Evolutionary conservation across 805 yeast species (phyloP).

Genomic region (Cyberlindnera xishuangbannaensis): DNA sequence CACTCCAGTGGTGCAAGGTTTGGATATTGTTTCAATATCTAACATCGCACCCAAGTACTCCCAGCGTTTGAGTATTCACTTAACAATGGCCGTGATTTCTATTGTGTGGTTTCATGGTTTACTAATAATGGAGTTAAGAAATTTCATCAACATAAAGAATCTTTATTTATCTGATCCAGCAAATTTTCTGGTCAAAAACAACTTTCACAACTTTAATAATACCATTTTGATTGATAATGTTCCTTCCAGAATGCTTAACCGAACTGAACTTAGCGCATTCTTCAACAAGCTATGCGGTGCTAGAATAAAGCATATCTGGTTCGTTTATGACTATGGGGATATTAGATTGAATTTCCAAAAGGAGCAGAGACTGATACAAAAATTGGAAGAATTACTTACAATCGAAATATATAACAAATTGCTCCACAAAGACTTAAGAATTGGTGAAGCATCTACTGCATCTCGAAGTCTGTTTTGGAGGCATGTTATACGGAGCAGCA

Average conservation of each 20-base stretch:
- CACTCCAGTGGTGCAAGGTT: conserved; percentile 33
- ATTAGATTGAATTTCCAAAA: conserved; percentile 29
- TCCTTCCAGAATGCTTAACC: conserved; percentile 28
- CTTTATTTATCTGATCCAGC: conserved; percentile 29
- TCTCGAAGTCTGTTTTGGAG: conserved; percentile 1
- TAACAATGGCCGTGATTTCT: conserved; percentile 50
- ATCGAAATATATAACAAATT: conserved; percentile 26
- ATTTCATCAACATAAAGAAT: conserved; percentile 45
- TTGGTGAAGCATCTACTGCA: background rate
- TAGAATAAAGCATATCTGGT: conserved; percentile 54
- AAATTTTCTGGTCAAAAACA: conserved; percentile 15
- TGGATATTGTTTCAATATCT: conserved; percentile 68
- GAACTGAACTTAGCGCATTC: conserved; percentile 16
- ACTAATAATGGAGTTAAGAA: conserved; percentile 49
- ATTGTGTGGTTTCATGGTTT: conserved; percentile 52
- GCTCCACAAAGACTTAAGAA: background rate
- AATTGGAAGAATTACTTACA: conserved; percentile 37
- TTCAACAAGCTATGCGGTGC: conserved; percentile 35
- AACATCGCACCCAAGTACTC: conserved; percentile 54
- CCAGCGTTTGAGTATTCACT: conserved; percentile 52
- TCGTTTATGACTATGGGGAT: conserved; percentile 40
- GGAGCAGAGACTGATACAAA: conserved; percentile 25
- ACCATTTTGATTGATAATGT: conserved; percentile 41
- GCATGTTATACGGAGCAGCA: conserved; percentile 1
- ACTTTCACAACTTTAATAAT: conserved; percentile 24